These are phyloP conservation scores for Colletotrichum gigasporum DNA, from an alignment of 2,329 filamentous ascomycete genomes.

Conservation along the genomic window DNA sequence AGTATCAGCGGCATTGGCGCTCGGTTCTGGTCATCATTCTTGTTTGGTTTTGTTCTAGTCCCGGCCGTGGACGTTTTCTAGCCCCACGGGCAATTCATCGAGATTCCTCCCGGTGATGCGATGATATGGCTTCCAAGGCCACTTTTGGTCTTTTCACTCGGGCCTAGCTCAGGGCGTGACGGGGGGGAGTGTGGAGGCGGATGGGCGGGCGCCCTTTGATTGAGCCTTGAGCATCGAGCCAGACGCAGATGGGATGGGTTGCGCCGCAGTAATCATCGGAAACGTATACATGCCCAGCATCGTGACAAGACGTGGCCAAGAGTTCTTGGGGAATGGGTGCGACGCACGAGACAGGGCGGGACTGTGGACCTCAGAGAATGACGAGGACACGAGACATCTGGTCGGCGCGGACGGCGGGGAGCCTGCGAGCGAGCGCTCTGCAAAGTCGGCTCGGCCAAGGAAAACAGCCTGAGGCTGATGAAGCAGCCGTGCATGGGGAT, in stretches of 20 bases:
- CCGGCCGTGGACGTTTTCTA: background rate
- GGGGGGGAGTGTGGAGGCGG: background rate
- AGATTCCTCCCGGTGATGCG: background rate
- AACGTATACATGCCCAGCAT: slow-evolving; percentile 11
- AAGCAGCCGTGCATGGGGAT: background rate
- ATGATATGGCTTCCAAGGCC: background rate
- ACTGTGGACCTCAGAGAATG: background rate
- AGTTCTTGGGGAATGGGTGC: slow-evolving; percentile 14
- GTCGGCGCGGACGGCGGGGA: slow-evolving; percentile 6
- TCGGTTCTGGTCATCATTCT: background rate
- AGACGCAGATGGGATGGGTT: slow-evolving; percentile 1
- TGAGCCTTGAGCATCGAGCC: slow-evolving; percentile 5
- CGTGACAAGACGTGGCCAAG: slow-evolving; percentile 14
- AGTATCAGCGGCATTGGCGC: background rate
- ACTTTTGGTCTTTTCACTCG: background rate
- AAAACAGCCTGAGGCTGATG: background rate
- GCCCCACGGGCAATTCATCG: background rate
- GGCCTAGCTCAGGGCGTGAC: background rate
- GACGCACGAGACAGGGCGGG: background rate
- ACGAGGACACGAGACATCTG: background rate
- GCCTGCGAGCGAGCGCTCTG: slow-evolving; percentile 18
- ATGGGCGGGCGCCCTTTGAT: background rate
- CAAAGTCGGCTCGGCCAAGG: background rate
- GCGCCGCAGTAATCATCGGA: slow-evolving; percentile 14
- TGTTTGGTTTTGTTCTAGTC: background rate